Percentiles rank a stretch among this genome's conserved stretches.
These are phyloP conservation scores for Colletotrichum cordylinicola DNA, from an alignment of 2,329 filamentous ascomycete genomes.

Conservation along the genomic window DNA sequence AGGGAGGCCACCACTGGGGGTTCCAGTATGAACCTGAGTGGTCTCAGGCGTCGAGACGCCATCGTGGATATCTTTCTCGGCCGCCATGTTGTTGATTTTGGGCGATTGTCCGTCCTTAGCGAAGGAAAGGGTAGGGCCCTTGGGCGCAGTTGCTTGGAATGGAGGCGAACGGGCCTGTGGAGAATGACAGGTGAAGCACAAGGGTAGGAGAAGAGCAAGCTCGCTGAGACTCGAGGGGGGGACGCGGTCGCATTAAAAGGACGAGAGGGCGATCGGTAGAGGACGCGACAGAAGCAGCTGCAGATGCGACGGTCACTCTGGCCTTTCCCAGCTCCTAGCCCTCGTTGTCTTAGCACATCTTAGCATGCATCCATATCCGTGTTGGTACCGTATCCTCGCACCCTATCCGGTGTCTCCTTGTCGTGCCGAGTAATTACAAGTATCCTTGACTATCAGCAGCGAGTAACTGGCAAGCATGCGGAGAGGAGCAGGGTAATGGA, in stretches of 20 bases:
- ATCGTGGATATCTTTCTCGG: slow-evolving; percentile 14
- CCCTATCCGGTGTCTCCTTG: not conserved
- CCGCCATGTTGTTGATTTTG: not conserved
- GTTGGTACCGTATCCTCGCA: not conserved
- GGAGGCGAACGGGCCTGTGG: not conserved
- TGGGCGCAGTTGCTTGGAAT: not conserved
- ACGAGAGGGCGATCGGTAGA: not conserved
- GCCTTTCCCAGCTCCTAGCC: not conserved
- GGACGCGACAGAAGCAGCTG: not conserved
- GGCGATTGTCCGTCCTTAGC: not conserved
- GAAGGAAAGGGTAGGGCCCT: not conserved
- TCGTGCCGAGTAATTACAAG: not conserved
- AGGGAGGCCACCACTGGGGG: not conserved
- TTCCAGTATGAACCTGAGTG: slow-evolving; percentile 4
- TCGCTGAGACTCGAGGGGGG: not conserved
- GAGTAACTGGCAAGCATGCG: not conserved
- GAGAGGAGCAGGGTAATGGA: not conserved
- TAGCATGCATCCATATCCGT: not conserved
- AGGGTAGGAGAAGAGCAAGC: not conserved
- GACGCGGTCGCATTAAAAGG: slow-evolving; percentile 6
- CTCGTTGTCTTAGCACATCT: not conserved
- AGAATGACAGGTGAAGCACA: slow-evolving; percentile 1
- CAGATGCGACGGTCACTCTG: not conserved
- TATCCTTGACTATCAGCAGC: slow-evolving; percentile 16
- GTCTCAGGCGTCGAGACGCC: slow-evolving; percentile 17